phyloP scores from a whole-genome alignment of 2,329 filamentous ascomycete species.

The Colletotrichum aenigma region DNA sequence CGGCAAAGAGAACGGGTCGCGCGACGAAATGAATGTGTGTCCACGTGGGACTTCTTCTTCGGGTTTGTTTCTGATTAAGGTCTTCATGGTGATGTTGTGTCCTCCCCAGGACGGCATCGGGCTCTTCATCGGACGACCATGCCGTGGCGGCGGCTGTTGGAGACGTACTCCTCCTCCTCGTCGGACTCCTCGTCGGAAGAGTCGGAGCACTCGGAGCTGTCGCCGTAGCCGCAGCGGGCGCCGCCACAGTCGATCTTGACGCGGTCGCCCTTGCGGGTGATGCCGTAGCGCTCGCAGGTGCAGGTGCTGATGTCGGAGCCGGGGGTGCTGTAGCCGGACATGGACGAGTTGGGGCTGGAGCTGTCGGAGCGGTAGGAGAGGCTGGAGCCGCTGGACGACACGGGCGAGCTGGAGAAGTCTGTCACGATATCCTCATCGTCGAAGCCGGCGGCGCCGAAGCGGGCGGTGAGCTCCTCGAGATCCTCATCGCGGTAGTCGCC shows the following conservation, averaged over 20 bases:
- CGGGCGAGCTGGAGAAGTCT: slow-evolving; percentile 61
- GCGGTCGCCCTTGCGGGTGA: slow-evolving; percentile 89
- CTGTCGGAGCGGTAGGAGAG: slow-evolving; percentile 76
- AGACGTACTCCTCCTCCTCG: slow-evolving; percentile 49
- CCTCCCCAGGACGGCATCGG: slow-evolving; percentile 8
- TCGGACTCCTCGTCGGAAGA: slow-evolving; percentile 57
- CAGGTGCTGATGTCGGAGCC: slow-evolving; percentile 79
- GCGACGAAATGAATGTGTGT: slow-evolving; percentile 37
- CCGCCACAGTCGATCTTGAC: slow-evolving; percentile 97
- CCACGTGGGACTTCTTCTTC: slow-evolving; percentile 21
- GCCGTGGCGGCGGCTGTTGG: slow-evolving; percentile 66
- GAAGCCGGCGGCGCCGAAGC: slow-evolving; percentile 69
- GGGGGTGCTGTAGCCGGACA: slow-evolving; percentile 80
- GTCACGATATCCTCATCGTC: slow-evolving; percentile 61
- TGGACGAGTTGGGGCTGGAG: slow-evolving; percentile 74
- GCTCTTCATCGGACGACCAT: slow-evolving; percentile 55
- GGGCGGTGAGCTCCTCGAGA: slow-evolving; percentile 79
- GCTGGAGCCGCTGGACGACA: slow-evolving; percentile 72
- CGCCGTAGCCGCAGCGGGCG: slow-evolving; percentile 82
- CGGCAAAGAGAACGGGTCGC: background rate
- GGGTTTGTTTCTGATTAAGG: background rate
- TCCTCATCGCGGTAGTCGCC: slow-evolving; percentile 76
- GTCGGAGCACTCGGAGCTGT: slow-evolving; percentile 69
- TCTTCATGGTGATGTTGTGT: background rate
- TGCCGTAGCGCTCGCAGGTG: slow-evolving; percentile 95